Base-by-base conservation (phyloP, 192 early-diverging fungal species). In the Coemansia asiatica region DNA sequence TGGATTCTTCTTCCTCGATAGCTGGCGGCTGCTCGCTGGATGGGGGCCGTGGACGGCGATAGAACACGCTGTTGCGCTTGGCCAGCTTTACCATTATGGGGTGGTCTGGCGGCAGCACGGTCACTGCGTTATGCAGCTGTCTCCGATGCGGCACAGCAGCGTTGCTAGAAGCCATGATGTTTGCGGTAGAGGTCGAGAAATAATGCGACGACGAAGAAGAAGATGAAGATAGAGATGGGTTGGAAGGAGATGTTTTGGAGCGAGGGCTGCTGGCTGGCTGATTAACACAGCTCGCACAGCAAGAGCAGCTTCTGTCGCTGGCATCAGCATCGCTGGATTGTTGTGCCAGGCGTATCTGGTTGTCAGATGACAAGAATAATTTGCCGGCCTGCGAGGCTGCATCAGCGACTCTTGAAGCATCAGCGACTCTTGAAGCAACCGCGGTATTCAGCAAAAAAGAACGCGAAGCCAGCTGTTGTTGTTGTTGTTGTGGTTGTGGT, bases 61-160 rank as follows among this genome's bases (percentile, higher is more conserved):
- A 69, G 46, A 78, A 78, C 13, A 78, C 29, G 63, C 75, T 78
- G 58, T 63, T 63, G 36, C 59, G 65, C 21, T 60, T 35, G 49
- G 21, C 10, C 19, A 31, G 16, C n/a, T 12, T 59, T 28, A 12
- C 6, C 25, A 55, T 55, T 1, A 55, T 55, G 12, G 27, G 38
- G 28, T 44, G 58, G 23, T 33, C 38, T 31, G 36, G 19, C 31
- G 38, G 58, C 21, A 15, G 50, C 3, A 18, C 29, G 27, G 27
- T 35, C 25, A 55, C 29, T 1, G 27, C 53, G 2, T 26, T 29
- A 16, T 29, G 28, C 27, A 29, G 4, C 12, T 28, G 53, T n/a
- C 27, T 55, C 16, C 53, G 1, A 28, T 28, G 53, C 25, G 53
- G 53, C 1, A 55, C 18, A 12, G 26, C 53, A 13, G 2, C 40